Base-by-base conservation (phyloP, 768 basidiomycete genomes). In the Pisolithus albus region DNA sequence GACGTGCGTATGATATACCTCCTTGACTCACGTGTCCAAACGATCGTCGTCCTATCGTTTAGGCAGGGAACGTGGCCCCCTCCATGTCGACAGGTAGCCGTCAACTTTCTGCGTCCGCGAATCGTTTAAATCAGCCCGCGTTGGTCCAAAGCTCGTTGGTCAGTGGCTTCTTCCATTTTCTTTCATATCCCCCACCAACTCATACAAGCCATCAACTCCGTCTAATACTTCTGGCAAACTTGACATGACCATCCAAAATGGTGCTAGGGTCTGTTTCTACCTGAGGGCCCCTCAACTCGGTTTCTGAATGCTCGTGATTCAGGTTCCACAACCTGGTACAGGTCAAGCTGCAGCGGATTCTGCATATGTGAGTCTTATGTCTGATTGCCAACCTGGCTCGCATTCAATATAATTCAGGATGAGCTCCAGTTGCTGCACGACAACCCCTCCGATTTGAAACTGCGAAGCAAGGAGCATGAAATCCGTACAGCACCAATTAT, bases 401-500 rank as follows among this genome's bases (percentile, higher is more conserved):
- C 9, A 15, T 32, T 49, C 48, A 40, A 51, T 13, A 51, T 13
- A 8, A 15, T 18, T 19, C 49, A 67, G 66, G 66, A 68, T 5
- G 69, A 70, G 40, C 61, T 71, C 1, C 55, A 56, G 2, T 67
- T 70, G 6, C 59, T 70, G 13, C 64, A 67, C 16, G 64, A 70
- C 23, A 44, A 41, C 10, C 10, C 51, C 2, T 53, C 46, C 26
- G 60, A 61, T 32, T 9, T 48, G 3, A 55, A 59, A 5, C 62
- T 60, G 2, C 56, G 64, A 3, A 68, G 64, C 21, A 64, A 55
- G 16, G 69, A 69, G 7, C 67, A 68, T 2, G 67, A 68, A 3
- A 52, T 69, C 2, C 54, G 56, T 11, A 81, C 80, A 0, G 77
- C 81, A 0, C 81, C 81, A 0, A 57, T 82, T 18, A 63, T 81